Conservation (phyloP, 2,329 filamentous ascomycete species). For the Ustilaginoidea virens region DNA sequence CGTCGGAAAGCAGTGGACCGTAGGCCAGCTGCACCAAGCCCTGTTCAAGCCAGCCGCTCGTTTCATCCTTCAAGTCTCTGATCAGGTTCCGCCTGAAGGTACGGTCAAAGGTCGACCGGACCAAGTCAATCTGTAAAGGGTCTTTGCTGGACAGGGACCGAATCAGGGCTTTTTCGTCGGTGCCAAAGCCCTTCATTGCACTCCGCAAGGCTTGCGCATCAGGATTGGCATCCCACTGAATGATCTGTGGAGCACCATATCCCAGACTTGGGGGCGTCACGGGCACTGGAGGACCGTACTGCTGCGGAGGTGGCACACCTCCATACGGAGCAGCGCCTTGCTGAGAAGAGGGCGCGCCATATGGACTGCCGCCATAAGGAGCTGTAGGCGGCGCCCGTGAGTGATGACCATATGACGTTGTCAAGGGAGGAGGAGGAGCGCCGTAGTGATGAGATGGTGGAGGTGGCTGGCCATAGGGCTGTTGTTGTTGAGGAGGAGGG, state of each 20-base stretch:
- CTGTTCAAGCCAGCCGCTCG: constrained; percentile 57
- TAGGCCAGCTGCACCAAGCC: constrained; percentile 60
- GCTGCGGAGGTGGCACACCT: constrained; percentile 20
- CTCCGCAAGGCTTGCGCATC: constrained; percentile 59
- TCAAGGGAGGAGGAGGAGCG: constrained; percentile 12
- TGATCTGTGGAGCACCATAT: constrained; percentile 57
- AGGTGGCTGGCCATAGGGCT: constrained; percentile 9
- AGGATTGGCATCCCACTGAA: constrained; percentile 49
- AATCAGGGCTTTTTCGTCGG: constrained; percentile 68
- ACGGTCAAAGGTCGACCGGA: constrained; percentile 51
- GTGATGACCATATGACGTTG: constrained; percentile 9
- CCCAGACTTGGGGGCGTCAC: constrained; percentile 56
- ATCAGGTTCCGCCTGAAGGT: constrained; percentile 53
- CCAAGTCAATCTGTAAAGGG: constrained; percentile 56
- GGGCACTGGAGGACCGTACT: constrained; percentile 22
- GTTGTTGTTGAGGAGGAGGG: constrained; percentile 7
- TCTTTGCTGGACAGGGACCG: constrained; percentile 55
- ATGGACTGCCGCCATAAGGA: constrained; percentile 26
- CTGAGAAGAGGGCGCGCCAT: constrained; percentile 23
- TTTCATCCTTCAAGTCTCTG: constrained; percentile 64
- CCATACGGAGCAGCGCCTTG: constrained; percentile 17
- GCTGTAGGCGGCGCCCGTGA: constrained; percentile 9
- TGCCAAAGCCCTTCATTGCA: constrained; percentile 91
- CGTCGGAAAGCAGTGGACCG: constrained; percentile 68
- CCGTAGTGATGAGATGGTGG: constrained; percentile 13